These are phyloP conservation scores for Linnemannia hyalina DNA, from an alignment of 192 early-diverging fungal species.

Conservation along the genomic window DNA sequence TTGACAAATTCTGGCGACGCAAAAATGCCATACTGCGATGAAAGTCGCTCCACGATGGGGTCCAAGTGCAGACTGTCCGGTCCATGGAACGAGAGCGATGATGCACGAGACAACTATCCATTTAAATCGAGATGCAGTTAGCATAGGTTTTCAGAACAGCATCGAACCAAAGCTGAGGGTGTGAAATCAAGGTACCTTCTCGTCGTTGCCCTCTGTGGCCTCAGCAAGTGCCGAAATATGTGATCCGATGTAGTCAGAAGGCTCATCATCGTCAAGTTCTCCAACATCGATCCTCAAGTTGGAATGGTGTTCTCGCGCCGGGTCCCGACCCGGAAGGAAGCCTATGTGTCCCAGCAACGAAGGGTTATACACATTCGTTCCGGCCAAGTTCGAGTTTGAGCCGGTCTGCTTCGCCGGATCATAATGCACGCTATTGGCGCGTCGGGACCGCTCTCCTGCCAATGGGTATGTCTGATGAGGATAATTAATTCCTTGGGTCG, in stretches of 20 bases:
- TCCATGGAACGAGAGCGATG: constrained; percentile 52
- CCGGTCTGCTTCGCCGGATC: constrained; percentile 30
- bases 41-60: constrained; percentile 61
- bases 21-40: constrained; percentile 61
- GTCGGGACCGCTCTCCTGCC: constrained; percentile 29
- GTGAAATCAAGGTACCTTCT: constrained; percentile 24
- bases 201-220: constrained; percentile 24
- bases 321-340: constrained; percentile 23
- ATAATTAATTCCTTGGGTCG: constrained; percentile 33
- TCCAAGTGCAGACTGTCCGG: constrained; percentile 53
- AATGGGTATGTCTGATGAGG: constrained; percentile 34
- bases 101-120: constrained; percentile 34
- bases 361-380: constrained; percentile 23
- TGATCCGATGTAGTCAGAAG: constrained; percentile 26
- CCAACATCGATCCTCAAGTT: constrained; percentile 19
- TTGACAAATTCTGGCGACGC: constrained; percentile 70
- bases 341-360: constrained; percentile 48
- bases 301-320: constrained; percentile 21
- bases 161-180: not conserved
- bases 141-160: not conserved
- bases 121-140: not conserved
- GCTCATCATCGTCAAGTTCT: constrained; percentile 45
- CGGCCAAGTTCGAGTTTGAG: constrained; percentile 6
- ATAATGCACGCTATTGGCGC: constrained; percentile 53
- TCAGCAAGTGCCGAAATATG: constrained; percentile 39